Base-by-base conservation (phyloP, 768 basidiomycete species). In the Macrolepiota dolichaula region DNA sequence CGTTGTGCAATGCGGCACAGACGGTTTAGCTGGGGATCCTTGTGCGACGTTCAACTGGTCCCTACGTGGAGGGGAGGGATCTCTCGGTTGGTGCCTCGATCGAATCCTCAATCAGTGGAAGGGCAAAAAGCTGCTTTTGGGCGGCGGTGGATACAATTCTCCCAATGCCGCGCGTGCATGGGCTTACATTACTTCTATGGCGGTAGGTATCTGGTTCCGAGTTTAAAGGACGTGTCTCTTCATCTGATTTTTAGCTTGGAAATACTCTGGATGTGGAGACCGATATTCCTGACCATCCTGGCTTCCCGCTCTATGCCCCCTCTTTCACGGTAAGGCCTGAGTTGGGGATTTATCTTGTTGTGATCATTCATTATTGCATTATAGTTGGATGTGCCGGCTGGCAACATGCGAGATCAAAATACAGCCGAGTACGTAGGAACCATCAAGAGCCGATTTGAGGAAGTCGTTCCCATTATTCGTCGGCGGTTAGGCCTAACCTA, bases 151-250 rank as follows among this genome's bases (percentile, higher is more conserved):
- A 0, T 97, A 98, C 70, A 79, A 91, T 66, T 83, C 85, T 3
- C 76, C 91, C 1, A 96, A 96, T 65, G 87, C 87, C 1, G 94
- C 95, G 0, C 82, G 94, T 12, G 91, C 92, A 0, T 97, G 94
- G 93, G 79, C 92, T 0, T 86, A 86, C 67, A 73, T 95, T 17
- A 96, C 94, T 1, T 88, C 89, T 0, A 74, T 91, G 3, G 83
- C 84, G 29, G 91, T 94, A 65, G 63, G 89, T 76, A 3, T 10
- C 42, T 22, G 1, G 13, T 29, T 22, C 55, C 22, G 0, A 55
- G 40, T 32, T n/a, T 19, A n/a, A 22, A 11, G 9, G 40, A 4
- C 12, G 25, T 25, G 35, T 10, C 40, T 22, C 42, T 44, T 24
- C 37, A 36, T n/a, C 7, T 25, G 11, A 13, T 52, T 17, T 53